Conservation (phyloP, 345 rosid genomes). For the Populus deltoides region DNA sequence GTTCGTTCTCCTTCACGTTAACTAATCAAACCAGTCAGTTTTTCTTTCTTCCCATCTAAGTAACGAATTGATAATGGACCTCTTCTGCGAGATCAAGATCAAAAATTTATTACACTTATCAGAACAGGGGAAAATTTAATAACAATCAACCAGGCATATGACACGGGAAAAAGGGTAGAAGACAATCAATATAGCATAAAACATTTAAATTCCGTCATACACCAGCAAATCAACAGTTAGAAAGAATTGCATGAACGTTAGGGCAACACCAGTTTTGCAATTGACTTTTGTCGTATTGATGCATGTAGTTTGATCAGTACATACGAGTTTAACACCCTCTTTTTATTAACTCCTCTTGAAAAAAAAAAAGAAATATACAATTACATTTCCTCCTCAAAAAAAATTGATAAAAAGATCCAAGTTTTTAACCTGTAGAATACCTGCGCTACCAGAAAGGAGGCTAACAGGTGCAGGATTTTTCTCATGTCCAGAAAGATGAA, state of each 20-base stretch:
- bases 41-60: too few species aligned
- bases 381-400: neutral
- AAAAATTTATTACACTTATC: too few species aligned
- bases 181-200: neutral
- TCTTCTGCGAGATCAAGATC: too few species aligned
- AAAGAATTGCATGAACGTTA: neutral
- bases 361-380: too few species aligned
- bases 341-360: neutral
- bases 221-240: neutral
- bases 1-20: too few species aligned
- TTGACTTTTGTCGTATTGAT: neutral
- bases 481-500: neutral
- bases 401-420: constrained; percentile 4
- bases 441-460: constrained; percentile 9
- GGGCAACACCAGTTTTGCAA: neutral
- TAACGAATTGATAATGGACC: too few species aligned
- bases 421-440: constrained; percentile 1
- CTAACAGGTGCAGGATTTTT: constrained; percentile 1
- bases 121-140: too few species aligned
- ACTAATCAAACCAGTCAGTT: too few species aligned
- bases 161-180: neutral
- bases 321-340: neutral
- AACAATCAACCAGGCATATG: too few species aligned
- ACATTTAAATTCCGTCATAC: neutral
- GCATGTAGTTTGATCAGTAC: neutral